These are phyloP conservation scores for Camellia sinensis DNA, from an alignment of 148 eudicot species.

Conservation along the genomic window DNA sequence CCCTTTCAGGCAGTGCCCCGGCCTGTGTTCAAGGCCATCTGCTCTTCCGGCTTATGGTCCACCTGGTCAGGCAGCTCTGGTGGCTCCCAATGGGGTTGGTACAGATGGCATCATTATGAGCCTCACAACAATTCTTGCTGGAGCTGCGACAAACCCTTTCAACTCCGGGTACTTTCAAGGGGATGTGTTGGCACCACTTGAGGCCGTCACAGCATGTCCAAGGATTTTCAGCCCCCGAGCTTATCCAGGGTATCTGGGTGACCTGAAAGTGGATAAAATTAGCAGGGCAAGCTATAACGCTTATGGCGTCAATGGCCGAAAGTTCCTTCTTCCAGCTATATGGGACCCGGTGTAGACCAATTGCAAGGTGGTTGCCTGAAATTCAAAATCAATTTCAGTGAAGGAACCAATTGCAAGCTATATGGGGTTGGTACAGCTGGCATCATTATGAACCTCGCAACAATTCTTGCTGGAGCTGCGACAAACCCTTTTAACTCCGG, in stretches of 20 bases:
- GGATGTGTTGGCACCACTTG: conserved; percentile 17
- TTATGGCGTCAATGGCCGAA: conserved; percentile 20
- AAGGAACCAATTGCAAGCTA: neutral
- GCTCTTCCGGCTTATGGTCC: conserved; percentile 21
- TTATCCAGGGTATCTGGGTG: conserved; percentile 25
- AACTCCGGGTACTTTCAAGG: conserved; percentile 22
- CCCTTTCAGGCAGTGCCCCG: conserved; percentile 18
- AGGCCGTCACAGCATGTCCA: conserved; percentile 17
- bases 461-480: conserved; percentile 13
- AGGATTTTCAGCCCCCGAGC: conserved; percentile 19
- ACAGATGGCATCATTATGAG: conserved; percentile 16
- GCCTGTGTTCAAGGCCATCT: conserved; percentile 19
- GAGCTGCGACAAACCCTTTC: conserved; percentile 20
- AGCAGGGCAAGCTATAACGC: conserved; percentile 16
- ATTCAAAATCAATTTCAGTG: conserved; percentile 38
- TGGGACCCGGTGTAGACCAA: conserved; percentile 14
- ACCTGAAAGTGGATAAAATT: conserved; percentile 12
- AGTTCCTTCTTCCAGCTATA: conserved; percentile 22
- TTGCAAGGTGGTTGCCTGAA: conserved; percentile 17
- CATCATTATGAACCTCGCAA: conserved; percentile 12
- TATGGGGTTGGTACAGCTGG: conserved; percentile 22
- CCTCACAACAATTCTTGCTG: conserved; percentile 14
- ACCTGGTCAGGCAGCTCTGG: conserved; percentile 7
- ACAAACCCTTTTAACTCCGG: conserved; percentile 23
- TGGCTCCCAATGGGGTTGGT: conserved; percentile 21